These are phyloP conservation scores for Lactuca saligna DNA, from an alignment of 129 eudicot genomes.

Conservation along the genomic window DNA sequence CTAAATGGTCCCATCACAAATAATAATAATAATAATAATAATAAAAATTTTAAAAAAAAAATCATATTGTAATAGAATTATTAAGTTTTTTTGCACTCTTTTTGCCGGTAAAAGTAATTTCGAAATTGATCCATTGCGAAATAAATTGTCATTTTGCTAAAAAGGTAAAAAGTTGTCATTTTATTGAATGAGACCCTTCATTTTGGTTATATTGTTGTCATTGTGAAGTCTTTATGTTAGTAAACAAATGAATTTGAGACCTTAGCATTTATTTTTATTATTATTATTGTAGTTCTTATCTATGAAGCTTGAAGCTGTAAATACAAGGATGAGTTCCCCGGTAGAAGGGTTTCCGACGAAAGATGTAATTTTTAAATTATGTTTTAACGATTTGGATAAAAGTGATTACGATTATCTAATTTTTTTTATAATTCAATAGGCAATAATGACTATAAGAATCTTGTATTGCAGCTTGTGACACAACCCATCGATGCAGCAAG, in stretches of 20 bases:
- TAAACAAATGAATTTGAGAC: constrained; percentile 1
- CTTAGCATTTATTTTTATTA: background rate
- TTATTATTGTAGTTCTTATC: constrained; percentile 69
- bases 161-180: background rate
- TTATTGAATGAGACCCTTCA: background rate
- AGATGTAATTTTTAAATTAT: constrained; percentile 49
- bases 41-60: no score
- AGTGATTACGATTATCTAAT: background rate
- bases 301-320: constrained; percentile 97
- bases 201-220: background rate
- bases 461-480: constrained; percentile 48
- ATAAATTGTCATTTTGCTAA: background rate
- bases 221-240: background rate
- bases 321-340: constrained; percentile 53
- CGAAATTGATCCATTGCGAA: background rate
- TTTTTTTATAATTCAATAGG: no score
- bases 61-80: no score
- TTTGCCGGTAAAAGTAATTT: background rate
- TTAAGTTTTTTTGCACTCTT: background rate
- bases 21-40: no score
- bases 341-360: constrained; percentile 64
- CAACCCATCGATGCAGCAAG: constrained; percentile 65
- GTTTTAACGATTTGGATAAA: no score
- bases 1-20: background rate
- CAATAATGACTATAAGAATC: no score